Conservation (phyloP, 352 stramenopile species). For the Phytophthora syringae region DNA sequence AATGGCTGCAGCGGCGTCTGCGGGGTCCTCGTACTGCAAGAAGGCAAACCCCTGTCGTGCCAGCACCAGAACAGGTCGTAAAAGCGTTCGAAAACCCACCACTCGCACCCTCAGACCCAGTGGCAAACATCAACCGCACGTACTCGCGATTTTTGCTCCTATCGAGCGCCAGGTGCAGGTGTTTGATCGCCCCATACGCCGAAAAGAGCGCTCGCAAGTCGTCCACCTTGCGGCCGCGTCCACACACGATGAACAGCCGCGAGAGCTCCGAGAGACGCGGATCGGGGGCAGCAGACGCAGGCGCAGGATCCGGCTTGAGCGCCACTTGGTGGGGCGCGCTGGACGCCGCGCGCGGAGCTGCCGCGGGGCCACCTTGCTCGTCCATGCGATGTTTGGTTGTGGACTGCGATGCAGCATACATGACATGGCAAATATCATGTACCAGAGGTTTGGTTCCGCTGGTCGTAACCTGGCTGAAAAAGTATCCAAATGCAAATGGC, state of each 20-base stretch:
- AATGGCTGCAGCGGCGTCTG: conserved; percentile 58
- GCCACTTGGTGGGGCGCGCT: neutral
- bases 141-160: conserved; percentile 81
- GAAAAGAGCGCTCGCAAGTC: conserved; percentile 70
- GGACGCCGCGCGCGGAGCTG: neutral
- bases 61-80: conserved; percentile 4
- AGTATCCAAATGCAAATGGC: no score
- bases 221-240: conserved; percentile 65
- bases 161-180: conserved; percentile 77
- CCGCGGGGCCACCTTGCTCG: conserved; percentile 15
- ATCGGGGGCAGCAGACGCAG: neutral
- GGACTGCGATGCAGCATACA: conserved; percentile 3
- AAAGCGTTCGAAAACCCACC: neutral
- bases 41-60: conserved; percentile 82
- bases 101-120: conserved; percentile 2
- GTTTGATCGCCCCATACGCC: conserved; percentile 62
- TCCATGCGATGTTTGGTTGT: conserved; percentile 34
- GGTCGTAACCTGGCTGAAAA: no score
- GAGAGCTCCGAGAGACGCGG: conserved; percentile 26
- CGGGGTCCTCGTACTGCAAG: conserved; percentile 69
- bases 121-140: conserved; percentile 4
- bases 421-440: neutral
- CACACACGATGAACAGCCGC: conserved; percentile 78
- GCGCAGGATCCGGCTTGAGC: neutral
- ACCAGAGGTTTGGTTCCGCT: conserved; percentile 4